phyloP scores from a whole-genome alignment of 1,284 basidiomycete species.

The Somion occarium region DNA sequence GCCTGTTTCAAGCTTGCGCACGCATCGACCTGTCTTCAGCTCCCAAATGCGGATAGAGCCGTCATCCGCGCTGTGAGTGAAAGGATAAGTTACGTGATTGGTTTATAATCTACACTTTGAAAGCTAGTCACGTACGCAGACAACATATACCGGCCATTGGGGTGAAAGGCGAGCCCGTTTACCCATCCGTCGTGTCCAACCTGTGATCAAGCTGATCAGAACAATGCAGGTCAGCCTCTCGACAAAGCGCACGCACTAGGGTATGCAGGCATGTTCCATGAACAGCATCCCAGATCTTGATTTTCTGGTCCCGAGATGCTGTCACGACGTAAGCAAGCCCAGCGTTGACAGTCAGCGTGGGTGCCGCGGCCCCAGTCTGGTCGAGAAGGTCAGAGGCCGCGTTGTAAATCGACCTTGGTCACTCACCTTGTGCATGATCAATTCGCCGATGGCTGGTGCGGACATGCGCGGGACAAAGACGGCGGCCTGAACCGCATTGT shows the following conservation, averaged over 20 bases:
- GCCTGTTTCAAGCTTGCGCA: constrained; percentile 69
- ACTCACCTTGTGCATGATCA: constrained; percentile 24
- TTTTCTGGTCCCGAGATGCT: constrained; percentile 68
- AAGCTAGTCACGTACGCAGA: no score
- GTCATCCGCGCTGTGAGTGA: no score
- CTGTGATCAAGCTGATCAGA: constrained; percentile 25
- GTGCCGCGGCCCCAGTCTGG: neutral
- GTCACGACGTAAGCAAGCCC: constrained; percentile 52
- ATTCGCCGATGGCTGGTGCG: constrained; percentile 50
- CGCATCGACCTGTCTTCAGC: constrained; percentile 59
- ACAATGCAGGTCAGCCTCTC: neutral
- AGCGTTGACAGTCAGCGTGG: constrained; percentile 27
- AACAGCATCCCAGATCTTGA: constrained; percentile 67
- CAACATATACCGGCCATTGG: constrained; percentile 66
- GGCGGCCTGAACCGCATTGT: constrained; percentile 69
- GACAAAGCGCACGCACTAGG: constrained; percentile 37
- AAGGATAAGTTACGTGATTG: no score
- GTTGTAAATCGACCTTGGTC: neutral
- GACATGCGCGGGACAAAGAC: constrained; percentile 58
- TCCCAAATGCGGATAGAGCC: constrained; percentile 78
- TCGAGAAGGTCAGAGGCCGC: neutral
- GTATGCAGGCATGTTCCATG: constrained; percentile 66
- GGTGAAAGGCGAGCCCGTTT: constrained; percentile 64
- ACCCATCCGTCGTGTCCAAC: constrained; percentile 71
- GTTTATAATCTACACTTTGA: no score